phyloP scores from a whole-genome alignment of 768 basidiomycete species.

The Trametes cingulata region DNA sequence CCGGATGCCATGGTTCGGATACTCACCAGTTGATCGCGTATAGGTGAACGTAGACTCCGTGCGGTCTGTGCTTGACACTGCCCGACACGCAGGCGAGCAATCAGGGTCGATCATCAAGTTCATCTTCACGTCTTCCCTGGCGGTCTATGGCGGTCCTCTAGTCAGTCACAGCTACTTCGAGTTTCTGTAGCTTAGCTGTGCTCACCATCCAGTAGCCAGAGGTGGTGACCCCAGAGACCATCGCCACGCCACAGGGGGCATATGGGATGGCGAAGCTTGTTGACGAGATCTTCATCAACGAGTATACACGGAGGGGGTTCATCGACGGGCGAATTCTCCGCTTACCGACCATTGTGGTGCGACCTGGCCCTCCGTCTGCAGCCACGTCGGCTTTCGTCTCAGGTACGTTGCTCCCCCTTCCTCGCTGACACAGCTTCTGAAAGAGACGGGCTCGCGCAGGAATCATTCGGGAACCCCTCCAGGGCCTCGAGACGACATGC shows the following conservation, averaged over 20 bases:
- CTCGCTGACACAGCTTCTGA: neutral
- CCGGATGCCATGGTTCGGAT: neutral
- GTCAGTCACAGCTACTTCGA: slow-evolving; percentile 29
- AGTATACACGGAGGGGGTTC: slow-evolving; percentile 58
- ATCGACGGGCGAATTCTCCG: slow-evolving; percentile 61
- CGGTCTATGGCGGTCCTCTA: slow-evolving; percentile 59
- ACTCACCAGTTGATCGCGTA: neutral
- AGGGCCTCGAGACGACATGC: slow-evolving; percentile 49
- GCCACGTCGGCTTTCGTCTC: slow-evolving; percentile 61
- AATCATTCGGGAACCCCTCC: slow-evolving; percentile 59
- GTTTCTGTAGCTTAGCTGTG: neutral
- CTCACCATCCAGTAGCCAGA: slow-evolving; percentile 35
- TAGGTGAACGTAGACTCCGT: slow-evolving; percentile 61
- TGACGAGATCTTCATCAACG: slow-evolving; percentile 57
- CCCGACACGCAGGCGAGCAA: slow-evolving; percentile 32
- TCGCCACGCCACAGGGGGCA: slow-evolving; percentile 55
- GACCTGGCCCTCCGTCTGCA: slow-evolving; percentile 53
- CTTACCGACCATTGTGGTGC: slow-evolving; percentile 59
- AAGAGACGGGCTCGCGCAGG: slow-evolving; percentile 27
- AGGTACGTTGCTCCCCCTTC: slow-evolving; percentile 34
- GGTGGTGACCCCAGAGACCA: slow-evolving; percentile 47
- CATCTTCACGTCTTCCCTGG: slow-evolving; percentile 59
- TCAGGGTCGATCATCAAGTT: slow-evolving; percentile 43
- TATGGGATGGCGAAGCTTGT: slow-evolving; percentile 60
- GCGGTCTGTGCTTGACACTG: slow-evolving; percentile 42